Evolutionary conservation across 2,329 filamentous ascomycete species (phyloP).

Genomic region (Dryadomyces quercivorus): DNA sequence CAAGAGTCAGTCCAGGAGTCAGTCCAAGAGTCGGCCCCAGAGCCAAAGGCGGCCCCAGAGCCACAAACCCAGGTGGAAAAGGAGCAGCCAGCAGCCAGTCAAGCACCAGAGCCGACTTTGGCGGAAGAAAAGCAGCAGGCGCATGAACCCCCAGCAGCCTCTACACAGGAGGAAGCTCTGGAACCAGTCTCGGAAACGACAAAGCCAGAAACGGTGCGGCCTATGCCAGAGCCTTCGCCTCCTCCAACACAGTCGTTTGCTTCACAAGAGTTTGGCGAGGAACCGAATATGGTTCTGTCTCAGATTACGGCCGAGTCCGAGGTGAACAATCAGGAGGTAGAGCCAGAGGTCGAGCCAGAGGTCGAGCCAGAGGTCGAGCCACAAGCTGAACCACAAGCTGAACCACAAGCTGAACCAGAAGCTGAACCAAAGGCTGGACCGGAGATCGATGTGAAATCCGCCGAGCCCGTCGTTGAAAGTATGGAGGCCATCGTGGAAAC

Average conservation of each 20-base stretch:
- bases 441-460: too few relatives aligned
- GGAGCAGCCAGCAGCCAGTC: too few relatives aligned
- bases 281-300: background rate
- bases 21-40: background rate
- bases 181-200: background rate
- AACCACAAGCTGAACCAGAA: too few relatives aligned
- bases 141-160: too few relatives aligned
- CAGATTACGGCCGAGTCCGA: background rate
- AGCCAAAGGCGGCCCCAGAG: background rate
- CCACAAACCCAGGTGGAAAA: background rate
- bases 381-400: too few relatives aligned
- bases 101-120: background rate
- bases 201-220: background rate
- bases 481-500: too few relatives aligned
- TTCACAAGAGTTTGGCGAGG: background rate
- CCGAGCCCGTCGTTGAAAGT: too few relatives aligned
- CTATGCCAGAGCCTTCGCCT: background rate
- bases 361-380: too few relatives aligned
- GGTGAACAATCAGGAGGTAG: background rate
- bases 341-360: background rate
- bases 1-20: background rate
- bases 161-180: background rate
- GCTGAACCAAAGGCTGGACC: too few relatives aligned
- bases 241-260: slow-evolving; percentile 4
- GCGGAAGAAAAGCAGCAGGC: background rate